These are phyloP conservation scores for Beauveria pseudobassiana DNA, from an alignment of 2,329 filamentous ascomycete genomes.

Conservation along the genomic window DNA sequence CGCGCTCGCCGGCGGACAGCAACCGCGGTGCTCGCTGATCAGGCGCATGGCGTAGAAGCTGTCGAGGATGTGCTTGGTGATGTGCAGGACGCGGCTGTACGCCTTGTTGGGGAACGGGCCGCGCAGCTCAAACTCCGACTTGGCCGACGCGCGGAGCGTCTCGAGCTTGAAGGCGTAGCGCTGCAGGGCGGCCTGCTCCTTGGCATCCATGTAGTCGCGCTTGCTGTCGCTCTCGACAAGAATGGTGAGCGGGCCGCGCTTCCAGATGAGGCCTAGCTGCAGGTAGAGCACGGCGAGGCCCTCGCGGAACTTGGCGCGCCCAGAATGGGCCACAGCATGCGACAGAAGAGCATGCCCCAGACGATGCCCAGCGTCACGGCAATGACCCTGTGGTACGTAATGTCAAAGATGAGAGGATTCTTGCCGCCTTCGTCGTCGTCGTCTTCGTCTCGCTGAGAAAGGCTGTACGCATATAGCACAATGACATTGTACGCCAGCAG, in stretches of 20 bases:
- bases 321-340: conserved; percentile 93
- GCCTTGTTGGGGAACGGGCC: conserved; percentile 75
- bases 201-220: conserved; percentile 73
- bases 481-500: conserved; percentile 94
- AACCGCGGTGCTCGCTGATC: conserved; percentile 72
- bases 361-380: conserved; percentile 80
- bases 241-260: conserved; percentile 76
- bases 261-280: conserved; percentile 94
- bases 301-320: conserved; percentile 78
- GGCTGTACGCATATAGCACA: conserved; percentile 86
- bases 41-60: conserved; percentile 96
- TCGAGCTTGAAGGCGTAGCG: conserved; percentile 71
- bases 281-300: conserved; percentile 87
- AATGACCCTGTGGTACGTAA: conserved; percentile 78
- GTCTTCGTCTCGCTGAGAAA: conserved; percentile 71
- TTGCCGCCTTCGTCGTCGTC: conserved; percentile 82
- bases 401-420: conserved; percentile 78
- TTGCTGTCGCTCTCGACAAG: conserved; percentile 53
- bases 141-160: conserved; percentile 61
- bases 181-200: conserved; percentile 81
- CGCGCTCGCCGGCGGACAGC: conserved; percentile 71
- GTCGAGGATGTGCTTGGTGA: conserved; percentile 79
- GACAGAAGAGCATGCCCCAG: conserved; percentile 87
- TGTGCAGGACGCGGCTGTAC: conserved; percentile 67
- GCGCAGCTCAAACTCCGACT: conserved; percentile 81